Conservation (phyloP, 345 rosid species). For the Rhodomyrtus tomentosa region DNA sequence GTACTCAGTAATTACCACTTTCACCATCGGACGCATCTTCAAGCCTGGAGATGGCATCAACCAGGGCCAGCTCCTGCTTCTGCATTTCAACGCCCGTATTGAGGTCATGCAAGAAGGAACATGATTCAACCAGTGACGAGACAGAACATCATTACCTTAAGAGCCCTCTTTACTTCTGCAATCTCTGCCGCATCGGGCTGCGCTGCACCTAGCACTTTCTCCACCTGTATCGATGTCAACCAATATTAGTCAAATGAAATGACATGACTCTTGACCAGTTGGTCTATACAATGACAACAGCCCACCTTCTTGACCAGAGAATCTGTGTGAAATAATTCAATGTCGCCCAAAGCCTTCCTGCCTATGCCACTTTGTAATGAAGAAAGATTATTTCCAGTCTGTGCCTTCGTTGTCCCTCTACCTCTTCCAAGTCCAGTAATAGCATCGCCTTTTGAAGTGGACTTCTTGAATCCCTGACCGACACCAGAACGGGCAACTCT, state of each 20-base stretch:
- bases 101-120: neutral
- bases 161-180: conserved; percentile 81
- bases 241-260: neutral
- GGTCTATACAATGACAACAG: neutral
- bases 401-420: conserved; percentile 52
- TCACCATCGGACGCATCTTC: conserved; percentile 95
- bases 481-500: conserved; percentile 73
- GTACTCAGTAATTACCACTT: conserved; percentile 84
- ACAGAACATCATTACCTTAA: conserved; percentile 41
- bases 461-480: conserved; percentile 65
- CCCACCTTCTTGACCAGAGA: conserved; percentile 79
- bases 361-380: conserved; percentile 57
- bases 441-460: conserved; percentile 57
- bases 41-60: conserved; percentile 81
- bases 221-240: conserved; percentile 37
- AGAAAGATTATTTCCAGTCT: conserved; percentile 36
- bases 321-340: conserved; percentile 89
- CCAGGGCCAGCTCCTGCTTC: conserved; percentile 92
- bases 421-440: conserved; percentile 61
- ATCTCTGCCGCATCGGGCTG: conserved; percentile 62
- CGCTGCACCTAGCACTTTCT: conserved; percentile 58
- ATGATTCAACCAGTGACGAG: neutral
- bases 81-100: conserved; percentile 4
- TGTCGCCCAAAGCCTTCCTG: conserved; percentile 72
- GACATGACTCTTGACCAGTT: neutral